Evolutionary conservation across 148 eudicot species (phyloP), one percentile per base, ranked within the genome.

Genomic region (Fagopyrum esculentum): DNA sequence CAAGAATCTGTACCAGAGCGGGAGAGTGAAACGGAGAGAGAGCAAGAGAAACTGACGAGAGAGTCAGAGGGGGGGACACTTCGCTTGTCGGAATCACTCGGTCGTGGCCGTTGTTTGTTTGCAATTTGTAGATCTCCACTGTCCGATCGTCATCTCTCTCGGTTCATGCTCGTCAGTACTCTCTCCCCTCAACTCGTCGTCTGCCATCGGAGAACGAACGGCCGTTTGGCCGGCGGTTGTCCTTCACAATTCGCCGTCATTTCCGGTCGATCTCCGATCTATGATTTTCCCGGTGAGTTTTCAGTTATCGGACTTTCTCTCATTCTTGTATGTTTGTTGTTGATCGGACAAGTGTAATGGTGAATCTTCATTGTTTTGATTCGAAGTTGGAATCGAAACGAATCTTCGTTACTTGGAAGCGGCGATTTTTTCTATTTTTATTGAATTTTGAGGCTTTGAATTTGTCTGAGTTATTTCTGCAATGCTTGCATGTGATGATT

Each of bases 61-160:
- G 68, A 61, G 68, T 9, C 43, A 26, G 68, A 29, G 47, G 71
- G 12, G 12, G 52, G 52, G 9, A 12, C 52, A 49, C 52, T 49
- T 49, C 6, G 16, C 45, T 63, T 11, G 6, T 63, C 44, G 69
- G 69, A 30, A 13, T 43, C 45, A 59, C 71, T 66, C 71, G 46
- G 30, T 66, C 47, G 71, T 66, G 71, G 71, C 71, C 71, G 46
- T 66, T 66, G 47, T 4, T 66, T 40, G 17, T 15, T 66, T 12
- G 47, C 46, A 35, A 43, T 12, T 5, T n/a, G 71, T 40, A 35
- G 71, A 66, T 66, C 71, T 40, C 35, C 71, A 13, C 71, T 47
- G 71, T 66, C 46, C 71, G 71, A 66, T 66, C 47, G 45, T 40
- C 19, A 40, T 40, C 71, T 66, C 71, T 66, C 71, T 66, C 46